Evolutionary conservation across 805 yeast genomes (phyloP).

Genomic region (Danielia oregonensis): DNA sequence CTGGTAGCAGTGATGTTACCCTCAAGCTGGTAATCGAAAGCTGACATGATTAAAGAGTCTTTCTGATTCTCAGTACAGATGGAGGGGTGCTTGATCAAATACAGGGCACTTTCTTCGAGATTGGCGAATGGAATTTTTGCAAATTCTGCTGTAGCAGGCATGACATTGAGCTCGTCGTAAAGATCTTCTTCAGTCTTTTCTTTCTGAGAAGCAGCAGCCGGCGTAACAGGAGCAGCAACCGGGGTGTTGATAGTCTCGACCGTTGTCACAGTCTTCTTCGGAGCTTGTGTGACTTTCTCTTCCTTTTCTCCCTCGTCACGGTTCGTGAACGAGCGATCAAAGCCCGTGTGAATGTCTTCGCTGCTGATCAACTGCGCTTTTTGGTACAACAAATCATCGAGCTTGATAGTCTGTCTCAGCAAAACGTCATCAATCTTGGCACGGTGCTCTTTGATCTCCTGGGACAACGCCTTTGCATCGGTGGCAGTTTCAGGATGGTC

Average conservation of each 20-base stretch:
- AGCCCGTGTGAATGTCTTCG: conserved; percentile 90
- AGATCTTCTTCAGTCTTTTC: conserved; percentile 21
- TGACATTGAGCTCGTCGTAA: conserved; percentile 49
- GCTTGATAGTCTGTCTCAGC: conserved; percentile 58
- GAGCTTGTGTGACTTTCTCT: conserved; percentile 8
- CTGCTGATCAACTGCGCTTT: conserved; percentile 74
- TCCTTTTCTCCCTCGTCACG: conserved; percentile 36
- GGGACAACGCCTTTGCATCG: conserved; percentile 30
- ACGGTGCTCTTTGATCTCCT: conserved; percentile 56
- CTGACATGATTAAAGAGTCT: conserved; percentile 88
- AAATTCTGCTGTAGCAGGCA: conserved; percentile 64
- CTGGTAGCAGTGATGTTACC: conserved; percentile 53
- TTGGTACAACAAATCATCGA: conserved; percentile 65
- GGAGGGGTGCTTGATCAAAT: conserved; percentile 54
- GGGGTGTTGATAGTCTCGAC: conserved; percentile 30
- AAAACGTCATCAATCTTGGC: conserved; percentile 66
- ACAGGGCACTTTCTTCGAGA: conserved; percentile 47
- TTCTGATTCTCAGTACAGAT: conserved; percentile 82
- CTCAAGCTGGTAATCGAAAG: conserved; percentile 77
- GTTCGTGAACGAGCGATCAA: conserved; percentile 79
- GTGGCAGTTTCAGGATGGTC: conserved; percentile 52
- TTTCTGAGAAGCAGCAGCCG: conserved; percentile 4
- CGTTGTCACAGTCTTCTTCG: conserved; percentile 24
- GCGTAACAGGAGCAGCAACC: conserved; percentile 1
- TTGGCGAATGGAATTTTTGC: conserved; percentile 52